Evolutionary conservation across 2,329 filamentous ascomycete genomes (phyloP).

Genomic region (Clarireedia paspali): DNA sequence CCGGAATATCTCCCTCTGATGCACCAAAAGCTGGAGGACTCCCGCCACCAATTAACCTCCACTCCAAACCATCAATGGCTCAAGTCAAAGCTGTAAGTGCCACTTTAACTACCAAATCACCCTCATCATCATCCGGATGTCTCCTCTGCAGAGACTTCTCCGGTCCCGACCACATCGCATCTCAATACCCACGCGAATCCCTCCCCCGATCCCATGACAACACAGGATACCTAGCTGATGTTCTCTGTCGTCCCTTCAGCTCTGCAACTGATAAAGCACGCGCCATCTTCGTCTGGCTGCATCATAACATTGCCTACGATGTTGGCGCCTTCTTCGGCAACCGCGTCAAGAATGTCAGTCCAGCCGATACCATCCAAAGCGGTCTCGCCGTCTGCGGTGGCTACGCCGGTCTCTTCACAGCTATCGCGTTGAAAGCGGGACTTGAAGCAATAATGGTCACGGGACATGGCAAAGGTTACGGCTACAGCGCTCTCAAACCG

Average conservation of each 20-base stretch:
- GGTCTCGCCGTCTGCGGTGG: conserved; percentile 88
- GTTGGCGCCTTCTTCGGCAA: conserved; percentile 69
- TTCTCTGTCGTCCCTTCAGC: conserved; percentile 70
- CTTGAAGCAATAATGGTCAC: conserved; percentile 67
- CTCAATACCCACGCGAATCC: conserved; percentile 64
- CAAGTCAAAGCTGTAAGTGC: conserved; percentile 40
- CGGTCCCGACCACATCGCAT: conserved; percentile 67
- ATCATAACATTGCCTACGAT: conserved; percentile 89
- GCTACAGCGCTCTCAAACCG: conserved; percentile 54
- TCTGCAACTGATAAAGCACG: conserved; percentile 87
- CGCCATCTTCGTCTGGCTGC: conserved; percentile 89
- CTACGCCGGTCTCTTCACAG: conserved; percentile 76
- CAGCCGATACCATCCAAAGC: conserved; percentile 63
- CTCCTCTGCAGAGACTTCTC: conserved; percentile 85
- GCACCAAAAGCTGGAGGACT: conserved; percentile 13
- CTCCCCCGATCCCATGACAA: conserved; percentile 56
- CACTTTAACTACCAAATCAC: conserved; percentile 14
- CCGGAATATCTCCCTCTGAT: conserved; percentile 19
- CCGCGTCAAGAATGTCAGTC: conserved; percentile 57
- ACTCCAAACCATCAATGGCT: conserved; percentile 30
- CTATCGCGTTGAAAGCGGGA: conserved; percentile 70
- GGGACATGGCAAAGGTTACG: conserved; percentile 83
- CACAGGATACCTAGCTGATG: conserved; percentile 66
- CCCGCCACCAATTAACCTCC: conserved; percentile 26
- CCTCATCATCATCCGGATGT: conserved; percentile 42